Evolutionary conservation across 139 green algal genomes (phyloP), one percentile per base, ranked within the genome.

Genomic region (Chlorella sp.): DNA sequence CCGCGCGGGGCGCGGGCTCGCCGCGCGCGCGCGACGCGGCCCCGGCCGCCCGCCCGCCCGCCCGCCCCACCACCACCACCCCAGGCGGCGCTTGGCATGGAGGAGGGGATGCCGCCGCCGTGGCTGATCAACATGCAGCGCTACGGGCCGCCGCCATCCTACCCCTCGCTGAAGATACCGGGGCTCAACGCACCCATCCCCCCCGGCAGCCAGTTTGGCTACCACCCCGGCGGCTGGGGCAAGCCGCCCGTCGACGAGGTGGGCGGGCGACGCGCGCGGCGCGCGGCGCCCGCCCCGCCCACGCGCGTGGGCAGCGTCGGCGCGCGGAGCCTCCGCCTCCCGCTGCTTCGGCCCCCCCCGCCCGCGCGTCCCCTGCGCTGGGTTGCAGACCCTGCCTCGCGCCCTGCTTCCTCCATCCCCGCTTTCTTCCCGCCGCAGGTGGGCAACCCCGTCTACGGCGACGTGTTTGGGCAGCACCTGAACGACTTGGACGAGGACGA

Each of bases 51-150:
- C n/a, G n/a, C n/a, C n/a, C n/a, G n/a, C n/a, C n/a, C n/a, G n/a
- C n/a, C n/a, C n/a, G n/a, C n/a, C n/a, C 19, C 21, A 15, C 15
- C 41, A 40, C 0, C n/a, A n/a, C n/a, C n/a, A n/a, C n/a, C n/a
- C n/a, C n/a, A n/a, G n/a, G 81, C 82, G 48, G 95, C 94, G 46
- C 83, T 98, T 29, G 95, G 94, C 60, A 97, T 99, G 91, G 88
- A 93, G 38, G 41, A 56, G 31, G 80, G 76, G 25, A 67, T 81
- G 9, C 95, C 95, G 23, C 95, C 95, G 21, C 95, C 95, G 33
- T 99, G 95, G 95, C 92, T 99, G 35, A 93, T 98, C 83, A 97
- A 97, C 87, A 98, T 98, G 94, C 86, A 99, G 91, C 90, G 96
- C 48, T 98, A 99, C 67, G 96, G 96, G 0, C 95, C 95, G 17